Evolutionary conservation across 192 early-diverging fungal species (phyloP), one percentile per base, ranked within the genome.

Genomic region (Rhizophagus clarus): DNA sequence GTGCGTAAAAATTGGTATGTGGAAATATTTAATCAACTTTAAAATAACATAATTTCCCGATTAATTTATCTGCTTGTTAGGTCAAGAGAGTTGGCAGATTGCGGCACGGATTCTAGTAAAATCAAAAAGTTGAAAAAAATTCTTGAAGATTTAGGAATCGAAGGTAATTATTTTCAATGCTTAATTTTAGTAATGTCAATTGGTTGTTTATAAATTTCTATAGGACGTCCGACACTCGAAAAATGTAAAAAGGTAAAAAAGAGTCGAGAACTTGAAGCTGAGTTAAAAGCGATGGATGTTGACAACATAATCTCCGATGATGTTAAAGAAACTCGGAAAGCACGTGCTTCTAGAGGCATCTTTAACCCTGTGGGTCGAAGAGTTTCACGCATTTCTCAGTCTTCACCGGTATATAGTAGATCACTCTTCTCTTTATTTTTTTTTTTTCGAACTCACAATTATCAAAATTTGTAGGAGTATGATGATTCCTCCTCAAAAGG

Each of bases 1-100:
- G 74, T 76, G 26, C 74, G 74, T 32, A 76, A 76, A 62, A 32
- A 32, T 31, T 76, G 74, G 74, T 76, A 76, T 26, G 20, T 62
- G 7, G n/a, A 37, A 28, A 37, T 22, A 1, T 40, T 15, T 26
- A 12, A 11, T 40, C 26, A 0, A 62, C 37, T 15, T 20, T 2
- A 32, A 26, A 28, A 22, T 51, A 29, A 0, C 14, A 34, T 24
- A 61, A 5, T 20, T n/a, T 11, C n/a, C 5, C 26, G 14, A n/a
- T 10, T 32, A 60, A 63, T n/a, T 9, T n/a, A 5, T 40, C 17
- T 26, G 34, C 17, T 10, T 60, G 11, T 63, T 40, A 76, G 74
- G 74, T 34, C 74, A 6, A 60, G 15, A 60, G 74, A 76, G 17
- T n/a, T 76, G 9, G 37, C 31, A 2, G 74, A 32, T 61, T 76